These are phyloP conservation scores for Jackrogersella multiformis DNA, from an alignment of 495 filamentous ascomycete species.

Conservation along the genomic window DNA sequence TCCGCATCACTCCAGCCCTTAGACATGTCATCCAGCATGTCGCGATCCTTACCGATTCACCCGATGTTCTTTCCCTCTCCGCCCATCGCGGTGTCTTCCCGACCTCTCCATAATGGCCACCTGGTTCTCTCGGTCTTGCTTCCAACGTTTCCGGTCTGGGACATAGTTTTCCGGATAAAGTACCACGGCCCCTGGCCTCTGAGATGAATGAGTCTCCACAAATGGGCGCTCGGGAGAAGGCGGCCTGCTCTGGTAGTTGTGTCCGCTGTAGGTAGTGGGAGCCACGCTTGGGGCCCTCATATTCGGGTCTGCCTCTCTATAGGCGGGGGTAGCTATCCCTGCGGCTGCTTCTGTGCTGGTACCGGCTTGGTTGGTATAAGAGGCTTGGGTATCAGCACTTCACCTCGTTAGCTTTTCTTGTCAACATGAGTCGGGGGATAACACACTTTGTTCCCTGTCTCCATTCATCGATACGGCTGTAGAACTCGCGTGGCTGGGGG, in stretches of 20 bases:
- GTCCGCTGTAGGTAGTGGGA: neutral
- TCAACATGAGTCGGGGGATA: neutral
- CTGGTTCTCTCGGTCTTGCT: neutral
- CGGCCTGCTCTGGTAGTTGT: neutral
- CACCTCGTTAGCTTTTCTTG: neutral
- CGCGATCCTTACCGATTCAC: neutral
- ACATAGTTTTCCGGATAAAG: neutral
- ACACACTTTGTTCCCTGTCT: neutral
- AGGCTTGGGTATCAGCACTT: neutral
- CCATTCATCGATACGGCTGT: neutral
- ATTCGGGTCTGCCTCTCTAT: slow-evolving; percentile 5
- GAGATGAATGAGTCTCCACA: neutral
- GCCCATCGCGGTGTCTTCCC: neutral
- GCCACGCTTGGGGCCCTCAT: neutral
- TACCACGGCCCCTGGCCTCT: neutral
- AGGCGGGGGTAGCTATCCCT: neutral
- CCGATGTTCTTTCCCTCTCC: neutral
- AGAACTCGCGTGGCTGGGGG: neutral
- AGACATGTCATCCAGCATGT: neutral
- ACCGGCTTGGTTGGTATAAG: neutral
- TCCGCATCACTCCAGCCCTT: neutral
- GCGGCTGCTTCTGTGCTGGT: neutral
- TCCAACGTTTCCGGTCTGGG: neutral
- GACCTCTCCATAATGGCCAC: neutral
- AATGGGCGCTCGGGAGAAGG: neutral